Evolutionary conservation across 192 early-diverging fungal species (phyloP), one percentile per base, ranked within the genome.

Genomic region (Spizellomyces punctatus): DNA sequence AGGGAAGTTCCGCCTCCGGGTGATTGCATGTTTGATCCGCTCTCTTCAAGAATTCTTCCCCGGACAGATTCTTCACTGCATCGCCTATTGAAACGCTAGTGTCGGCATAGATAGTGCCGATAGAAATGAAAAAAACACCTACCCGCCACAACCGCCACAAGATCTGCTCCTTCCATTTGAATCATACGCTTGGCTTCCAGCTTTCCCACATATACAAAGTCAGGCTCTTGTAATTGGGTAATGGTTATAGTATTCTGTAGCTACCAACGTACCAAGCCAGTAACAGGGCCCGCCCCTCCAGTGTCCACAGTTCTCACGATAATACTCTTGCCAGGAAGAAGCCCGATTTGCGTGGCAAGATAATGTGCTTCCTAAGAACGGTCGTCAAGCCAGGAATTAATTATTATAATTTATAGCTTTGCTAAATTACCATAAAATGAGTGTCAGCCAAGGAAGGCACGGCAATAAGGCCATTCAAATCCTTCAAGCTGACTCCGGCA

Each of bases 381-480:
- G 42, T 76, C 63, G 49, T 78, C 75, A n/a, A 77, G 77, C 27
- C n/a, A 6, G 54, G 27, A 36, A n/a, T 56, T 56, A 4, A 56
- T 19, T 22, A 7, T 22, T 22, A 56, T 19, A 19, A 56, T n/a
- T 56, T 22, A 56, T n/a, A 6, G n/a, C 22, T 56, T 6, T 6
- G 22, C 22, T 56, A 4, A 4, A 56, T 36, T 36, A 55, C 66
- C 81, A 79, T 79, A 50, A 82, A 79, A 67, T 79, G 77, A 41
- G 77, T 66, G 56, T 75, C 72, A 14, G 77, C 81, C 10, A 82
- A 59, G 22, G 74, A 74, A 6, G 81, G 81, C 6, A 82, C 72
- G 19, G 81, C 81, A 71, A 82, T 79, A 19, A 82, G 63, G 14
- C 81, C 81, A 54, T 78, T 79, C 10, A 82, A 49, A 64, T 82